Conservation (phyloP, 306 rosid genomes). For the Astragalus glycyphyllos region DNA sequence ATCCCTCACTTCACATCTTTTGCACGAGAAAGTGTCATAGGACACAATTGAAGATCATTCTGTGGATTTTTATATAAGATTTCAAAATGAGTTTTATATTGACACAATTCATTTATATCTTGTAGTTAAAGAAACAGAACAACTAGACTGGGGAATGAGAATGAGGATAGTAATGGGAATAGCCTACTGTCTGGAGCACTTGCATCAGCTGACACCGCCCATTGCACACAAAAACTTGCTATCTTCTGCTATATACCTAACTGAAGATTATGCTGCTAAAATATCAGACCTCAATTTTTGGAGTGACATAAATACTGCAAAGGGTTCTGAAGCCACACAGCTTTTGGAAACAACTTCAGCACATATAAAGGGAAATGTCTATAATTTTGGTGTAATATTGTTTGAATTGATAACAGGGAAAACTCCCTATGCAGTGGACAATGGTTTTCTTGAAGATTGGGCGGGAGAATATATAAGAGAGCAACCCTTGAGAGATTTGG, state of each 20-base stretch:
- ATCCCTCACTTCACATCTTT: too few species aligned
- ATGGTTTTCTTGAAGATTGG: constrained; percentile 62
- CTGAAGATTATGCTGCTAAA: constrained; percentile 94
- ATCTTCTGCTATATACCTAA: constrained; percentile 76
- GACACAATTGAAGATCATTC: too few species aligned
- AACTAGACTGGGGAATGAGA: constrained; percentile 86
- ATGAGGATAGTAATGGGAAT: constrained; percentile 87
- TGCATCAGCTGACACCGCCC: constrained; percentile 81
- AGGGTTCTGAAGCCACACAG: constrained; percentile 44
- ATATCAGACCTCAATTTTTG: constrained; percentile 77
- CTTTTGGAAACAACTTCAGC: constrained; percentile 49
- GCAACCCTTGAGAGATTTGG: constrained; percentile 58
- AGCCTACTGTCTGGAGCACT: constrained; percentile 86
- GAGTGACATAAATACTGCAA: constrained; percentile 56
- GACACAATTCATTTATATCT: constrained; percentile 34
- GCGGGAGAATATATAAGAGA: constrained; percentile 69
- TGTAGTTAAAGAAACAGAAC: constrained; percentile 90
- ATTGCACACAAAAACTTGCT: constrained; percentile 57
- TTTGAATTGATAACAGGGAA: constrained; percentile 83
- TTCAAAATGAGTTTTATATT: neutral
- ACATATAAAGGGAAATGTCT: constrained; percentile 63
- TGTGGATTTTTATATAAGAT: neutral
- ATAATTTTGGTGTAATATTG: constrained; percentile 75
- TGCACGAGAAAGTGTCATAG: too few species aligned
- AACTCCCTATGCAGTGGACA: constrained; percentile 60